Conservation (phyloP, 2,329 filamentous ascomycete species). For the Aspergillus sojae region DNA sequence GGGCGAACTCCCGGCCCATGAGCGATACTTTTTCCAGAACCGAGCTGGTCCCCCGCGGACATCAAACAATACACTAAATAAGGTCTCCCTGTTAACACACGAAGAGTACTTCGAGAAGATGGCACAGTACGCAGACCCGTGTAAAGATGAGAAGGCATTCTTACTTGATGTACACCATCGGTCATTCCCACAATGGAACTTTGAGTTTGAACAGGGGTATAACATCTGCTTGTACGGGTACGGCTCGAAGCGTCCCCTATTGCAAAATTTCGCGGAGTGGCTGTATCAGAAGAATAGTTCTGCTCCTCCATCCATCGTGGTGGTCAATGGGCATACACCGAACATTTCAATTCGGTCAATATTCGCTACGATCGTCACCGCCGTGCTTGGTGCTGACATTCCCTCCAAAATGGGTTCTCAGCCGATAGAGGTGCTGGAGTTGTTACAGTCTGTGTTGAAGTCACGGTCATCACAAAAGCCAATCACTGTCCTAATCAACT, state of each 20-base stretch:
- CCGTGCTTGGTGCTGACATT: slow-evolving; percentile 53
- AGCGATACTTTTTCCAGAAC: slow-evolving; percentile 93
- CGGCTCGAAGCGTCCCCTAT: slow-evolving; percentile 79
- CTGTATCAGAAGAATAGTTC: slow-evolving; percentile 53
- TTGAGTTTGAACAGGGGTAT: slow-evolving; percentile 85
- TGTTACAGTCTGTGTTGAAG: slow-evolving; percentile 65
- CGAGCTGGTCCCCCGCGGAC: slow-evolving; percentile 79
- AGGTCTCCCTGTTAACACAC: slow-evolving; percentile 77
- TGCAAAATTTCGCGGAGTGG: slow-evolving; percentile 74
- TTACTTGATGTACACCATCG: slow-evolving; percentile 75
- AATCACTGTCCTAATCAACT: slow-evolving; percentile 78
- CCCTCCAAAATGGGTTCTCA: slow-evolving; percentile 62
- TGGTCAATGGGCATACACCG: slow-evolving; percentile 79
- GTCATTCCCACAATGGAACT: slow-evolving; percentile 88
- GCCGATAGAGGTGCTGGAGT: slow-evolving; percentile 68
- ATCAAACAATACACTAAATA: slow-evolving; percentile 79
- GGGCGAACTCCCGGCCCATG: slow-evolving; percentile 79
- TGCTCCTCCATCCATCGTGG: slow-evolving; percentile 64
- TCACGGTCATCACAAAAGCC: slow-evolving; percentile 42
- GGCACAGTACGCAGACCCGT: slow-evolving; percentile 66
- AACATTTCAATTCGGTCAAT: slow-evolving; percentile 50
- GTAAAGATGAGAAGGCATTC: slow-evolving; percentile 69
- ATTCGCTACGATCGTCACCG: slow-evolving; percentile 63
- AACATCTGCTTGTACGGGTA: slow-evolving; percentile 90
- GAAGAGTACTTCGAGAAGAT: slow-evolving; percentile 84